Evolutionary conservation across 2,329 filamentous ascomycete species (phyloP), one percentile per base, ranked within the genome.

Genomic region (Cytospora paraplurivora): DNA sequence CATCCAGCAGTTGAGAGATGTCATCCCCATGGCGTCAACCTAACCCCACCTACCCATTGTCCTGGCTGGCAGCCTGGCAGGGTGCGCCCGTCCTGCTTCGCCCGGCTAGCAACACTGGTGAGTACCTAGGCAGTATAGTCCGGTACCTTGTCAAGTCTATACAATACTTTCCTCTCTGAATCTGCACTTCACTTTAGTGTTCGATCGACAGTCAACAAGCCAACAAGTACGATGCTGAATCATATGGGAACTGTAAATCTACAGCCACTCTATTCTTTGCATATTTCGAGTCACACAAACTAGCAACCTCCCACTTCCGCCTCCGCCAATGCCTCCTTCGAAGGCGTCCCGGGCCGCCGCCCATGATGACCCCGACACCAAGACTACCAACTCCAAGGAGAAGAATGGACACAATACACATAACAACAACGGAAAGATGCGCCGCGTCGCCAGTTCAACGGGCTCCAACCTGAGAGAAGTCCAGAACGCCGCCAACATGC

Each of bases 391-490:
- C 62, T 54, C 70, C n/a, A 81, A 82, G 69, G 79, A 83, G 64
- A 82, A 81, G 72, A 77, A 75, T 65, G 75, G 75, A 58, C 67
- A 71, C 44, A 72, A 67, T 47, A 47, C 44, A 47, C 44, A 47
- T 17, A 74, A 78, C 60, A 71, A 78, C 17, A 81, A 82, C 60
- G 78, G 81, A 65, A 87, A 87, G 73, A 79, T 85, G 75, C 82
- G 83, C 59, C 80, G 84, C 44, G 80, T 80, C 17, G 82, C 79
- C 62, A 85, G 81, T 72, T 81, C 81, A 62, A 78, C 78, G 13
- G 82, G 80, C 50, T 77, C 79, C 19, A 79, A 81, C 47, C 72
- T 78, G 58, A 78, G 78, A 70, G 81, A 84, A 55, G 76, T 75
- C 53, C 74, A 75, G 66, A 80, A 75, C 66, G 79, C 75, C 56